A percentile compares a stretch with the other conserved stretches of the same genome.
Evolutionary conservation across 371 early-diverging fungal genomes (phyloP).

Genomic region (Saksenaea vasiformis): DNA sequence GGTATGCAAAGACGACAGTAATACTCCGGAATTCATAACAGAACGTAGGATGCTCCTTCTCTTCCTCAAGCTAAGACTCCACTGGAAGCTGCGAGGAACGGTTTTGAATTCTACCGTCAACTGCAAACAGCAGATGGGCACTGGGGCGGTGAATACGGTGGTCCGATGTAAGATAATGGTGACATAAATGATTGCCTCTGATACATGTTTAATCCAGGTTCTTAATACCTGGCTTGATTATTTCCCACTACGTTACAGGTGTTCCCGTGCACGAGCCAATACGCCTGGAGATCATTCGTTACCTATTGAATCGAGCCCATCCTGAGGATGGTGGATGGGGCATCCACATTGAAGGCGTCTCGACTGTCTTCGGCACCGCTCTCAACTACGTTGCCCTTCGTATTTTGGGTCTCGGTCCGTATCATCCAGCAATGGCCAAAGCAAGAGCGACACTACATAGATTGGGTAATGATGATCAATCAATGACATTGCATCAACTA

Average conservation of each 20-base stretch:
- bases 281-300: slow-evolving; percentile 84
- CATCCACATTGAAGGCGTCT: slow-evolving; percentile 90
- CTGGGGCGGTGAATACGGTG: slow-evolving; percentile 97
- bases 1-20: slow-evolving; percentile 33
- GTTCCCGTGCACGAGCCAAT: slow-evolving; percentile 60
- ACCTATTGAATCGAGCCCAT: slow-evolving; percentile 81
- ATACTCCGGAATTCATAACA: not conserved
- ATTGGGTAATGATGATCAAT: slow-evolving; percentile 53
- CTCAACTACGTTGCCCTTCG: slow-evolving; percentile 92
- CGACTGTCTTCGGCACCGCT: slow-evolving; percentile 94
- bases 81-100: slow-evolving; percentile 82
- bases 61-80: slow-evolving; percentile 64
- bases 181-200: not conserved
- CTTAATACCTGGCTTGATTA: slow-evolving; percentile 86
- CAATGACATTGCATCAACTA: not conserved
- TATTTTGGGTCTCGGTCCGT: slow-evolving; percentile 84
- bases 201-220: slow-evolving; percentile 52
- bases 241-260: slow-evolving; percentile 84
- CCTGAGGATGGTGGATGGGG: slow-evolving; percentile 96
- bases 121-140: slow-evolving; percentile 96
- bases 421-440: slow-evolving; percentile 84
- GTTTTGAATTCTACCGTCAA: slow-evolving; percentile 81
- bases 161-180: slow-evolving; percentile 71
- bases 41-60: slow-evolving; percentile 51
- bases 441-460: slow-evolving; percentile 86